Evolutionary conservation across 2,329 filamentous ascomycete species (phyloP).

Genomic region (Ceratocystis lukuohia): DNA sequence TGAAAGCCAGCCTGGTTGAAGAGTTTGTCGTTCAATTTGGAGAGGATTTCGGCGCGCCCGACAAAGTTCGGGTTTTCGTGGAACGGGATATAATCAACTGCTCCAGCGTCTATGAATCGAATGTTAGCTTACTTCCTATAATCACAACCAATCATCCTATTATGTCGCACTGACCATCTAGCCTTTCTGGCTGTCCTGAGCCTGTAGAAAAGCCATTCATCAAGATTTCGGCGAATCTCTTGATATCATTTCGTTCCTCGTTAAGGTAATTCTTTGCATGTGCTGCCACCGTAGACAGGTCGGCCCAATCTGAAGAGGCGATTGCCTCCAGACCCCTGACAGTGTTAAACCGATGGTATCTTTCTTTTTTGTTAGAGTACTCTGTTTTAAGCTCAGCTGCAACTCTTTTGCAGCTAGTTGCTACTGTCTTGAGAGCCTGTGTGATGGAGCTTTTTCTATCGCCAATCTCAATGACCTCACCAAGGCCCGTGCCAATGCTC

Average conservation of each 20-base stretch:
- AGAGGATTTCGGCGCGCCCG: background rate
- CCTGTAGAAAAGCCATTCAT: too few relatives aligned
- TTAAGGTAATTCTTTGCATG: background rate
- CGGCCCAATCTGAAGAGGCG: slow-evolving; percentile 23
- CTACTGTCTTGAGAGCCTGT: background rate
- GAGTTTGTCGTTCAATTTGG: background rate
- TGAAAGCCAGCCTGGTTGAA: background rate
- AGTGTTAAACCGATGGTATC: slow-evolving; percentile 25
- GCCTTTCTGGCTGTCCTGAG: too few relatives aligned
- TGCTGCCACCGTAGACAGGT: background rate
- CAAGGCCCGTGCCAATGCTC: slow-evolving; percentile 24
- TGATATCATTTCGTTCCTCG: too few relatives aligned
- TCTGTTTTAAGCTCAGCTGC: slow-evolving; percentile 10
- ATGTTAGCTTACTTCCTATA: background rate
- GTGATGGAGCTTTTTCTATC: slow-evolving; percentile 10
- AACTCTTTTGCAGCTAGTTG: background rate
- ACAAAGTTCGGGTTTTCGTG: background rate
- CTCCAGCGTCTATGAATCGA: background rate
- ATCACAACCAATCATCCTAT: too few relatives aligned
- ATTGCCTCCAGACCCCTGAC: slow-evolving; percentile 23
- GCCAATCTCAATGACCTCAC: slow-evolving; percentile 20
- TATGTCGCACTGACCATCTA: too few relatives aligned
- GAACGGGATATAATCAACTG: background rate
- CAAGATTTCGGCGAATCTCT: too few relatives aligned
- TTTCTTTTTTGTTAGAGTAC: slow-evolving; percentile 19